Conservation (phyloP, 129 eudicot species). For the Pulicaria dysenterica region DNA sequence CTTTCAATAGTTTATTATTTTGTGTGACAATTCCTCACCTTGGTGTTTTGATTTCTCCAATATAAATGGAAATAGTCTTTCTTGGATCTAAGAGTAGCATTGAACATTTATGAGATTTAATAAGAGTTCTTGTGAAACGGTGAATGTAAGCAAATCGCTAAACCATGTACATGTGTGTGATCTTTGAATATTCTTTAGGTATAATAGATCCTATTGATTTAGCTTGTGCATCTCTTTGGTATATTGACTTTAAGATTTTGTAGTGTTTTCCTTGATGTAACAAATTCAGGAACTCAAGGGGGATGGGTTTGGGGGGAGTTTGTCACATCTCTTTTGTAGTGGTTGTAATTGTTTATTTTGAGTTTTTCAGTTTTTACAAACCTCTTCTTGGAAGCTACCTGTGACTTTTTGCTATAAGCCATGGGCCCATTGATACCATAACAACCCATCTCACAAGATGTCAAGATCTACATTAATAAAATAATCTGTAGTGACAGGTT, state of each 20-base stretch:
- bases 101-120: background rate
- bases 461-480: background rate
- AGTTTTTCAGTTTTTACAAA: background rate
- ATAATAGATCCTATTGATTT: slow-evolving; percentile 4
- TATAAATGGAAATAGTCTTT: background rate
- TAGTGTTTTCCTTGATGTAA: background rate
- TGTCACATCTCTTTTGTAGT: background rate
- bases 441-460: background rate
- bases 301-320: too few species aligned
- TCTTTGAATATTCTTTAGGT: background rate
- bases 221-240: background rate
- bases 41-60: background rate
- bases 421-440: background rate
- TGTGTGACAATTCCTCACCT: slow-evolving; percentile 10
- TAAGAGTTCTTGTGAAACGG: background rate
- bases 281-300: background rate
- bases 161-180: background rate
- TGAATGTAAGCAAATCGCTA: background rate
- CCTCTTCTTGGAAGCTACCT: background rate
- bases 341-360: background rate
- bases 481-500: background rate
- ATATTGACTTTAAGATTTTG: background rate
- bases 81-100: too few species aligned
- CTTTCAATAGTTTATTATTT: slow-evolving; percentile 8
- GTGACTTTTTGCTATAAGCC: background rate